Percentiles rank a stretch among this genome's conserved stretches.
Evolutionary conservation across 192 early-diverging fungal species (phyloP).

Genomic region (Backusella mclennaniae): DNA sequence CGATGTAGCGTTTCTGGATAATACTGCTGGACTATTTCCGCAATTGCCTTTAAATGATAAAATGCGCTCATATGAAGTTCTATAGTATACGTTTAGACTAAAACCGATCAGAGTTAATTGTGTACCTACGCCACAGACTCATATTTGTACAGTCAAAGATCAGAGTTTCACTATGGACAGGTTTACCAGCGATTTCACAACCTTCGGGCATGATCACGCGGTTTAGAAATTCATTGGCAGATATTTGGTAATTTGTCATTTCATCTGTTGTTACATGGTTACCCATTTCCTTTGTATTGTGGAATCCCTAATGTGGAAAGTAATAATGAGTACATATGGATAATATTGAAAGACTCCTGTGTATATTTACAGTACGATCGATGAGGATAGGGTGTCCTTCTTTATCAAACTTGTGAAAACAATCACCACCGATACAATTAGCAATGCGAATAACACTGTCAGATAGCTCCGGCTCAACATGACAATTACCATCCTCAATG

Average conservation of each 20-base stretch:
- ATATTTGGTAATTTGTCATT: constrained; percentile 60
- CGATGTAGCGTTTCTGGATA: constrained; percentile 91
- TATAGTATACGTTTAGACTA: neutral
- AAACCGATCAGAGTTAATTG: neutral
- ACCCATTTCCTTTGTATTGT: constrained; percentile 62
- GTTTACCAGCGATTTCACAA: constrained; percentile 56
- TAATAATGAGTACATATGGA: neutral
- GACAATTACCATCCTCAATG: constrained; percentile 62
- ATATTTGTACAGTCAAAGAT: constrained; percentile 90
- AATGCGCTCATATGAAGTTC: constrained; percentile 59
- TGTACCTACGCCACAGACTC: constrained; percentile 60
- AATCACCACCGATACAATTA: constrained; percentile 62
- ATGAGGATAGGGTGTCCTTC: constrained; percentile 87
- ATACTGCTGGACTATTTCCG: constrained; percentile 83
- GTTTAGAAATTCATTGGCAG: constrained; percentile 64
- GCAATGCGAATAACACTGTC: constrained; percentile 56
- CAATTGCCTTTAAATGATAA: constrained; percentile 65
- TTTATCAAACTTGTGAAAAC: constrained; percentile 89
- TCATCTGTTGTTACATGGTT: constrained; percentile 54
- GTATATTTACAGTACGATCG: constrained; percentile 71
- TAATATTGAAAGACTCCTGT: neutral
- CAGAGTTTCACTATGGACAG: constrained; percentile 76
- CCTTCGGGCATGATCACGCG: constrained; percentile 78
- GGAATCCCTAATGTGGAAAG: constrained; percentile 42
- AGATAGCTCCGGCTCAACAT: constrained; percentile 46